These are phyloP conservation scores for Moesziomyces aphidis DNA, from an alignment of 1,284 basidiomycete genomes.

Conservation along the genomic window DNA sequence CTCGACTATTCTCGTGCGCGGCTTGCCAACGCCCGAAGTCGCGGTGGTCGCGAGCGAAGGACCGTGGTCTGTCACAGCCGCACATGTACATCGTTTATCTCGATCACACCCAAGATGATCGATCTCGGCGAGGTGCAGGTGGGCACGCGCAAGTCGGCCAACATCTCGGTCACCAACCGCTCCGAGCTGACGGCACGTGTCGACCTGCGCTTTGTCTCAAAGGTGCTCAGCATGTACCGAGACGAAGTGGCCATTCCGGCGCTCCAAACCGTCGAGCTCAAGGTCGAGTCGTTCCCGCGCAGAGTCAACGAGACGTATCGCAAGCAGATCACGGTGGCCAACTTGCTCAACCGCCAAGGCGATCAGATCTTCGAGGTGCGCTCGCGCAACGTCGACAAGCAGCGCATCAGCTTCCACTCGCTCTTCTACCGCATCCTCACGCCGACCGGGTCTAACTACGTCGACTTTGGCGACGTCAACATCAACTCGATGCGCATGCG, in stretches of 20 bases:
- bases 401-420: slow-evolving; percentile 71
- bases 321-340: slow-evolving; percentile 71
- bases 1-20: slow-evolving; percentile 69
- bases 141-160: slow-evolving; percentile 69
- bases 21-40: slow-evolving; percentile 54
- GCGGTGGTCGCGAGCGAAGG: slow-evolving; percentile 66
- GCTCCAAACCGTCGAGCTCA: slow-evolving; percentile 70
- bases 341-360: slow-evolving; percentile 66
- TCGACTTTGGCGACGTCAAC: slow-evolving; percentile 72
- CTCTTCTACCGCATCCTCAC: slow-evolving; percentile 72
- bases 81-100: slow-evolving; percentile 71
- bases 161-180: slow-evolving; percentile 69
- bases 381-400: slow-evolving; percentile 70
- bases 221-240: slow-evolving; percentile 71
- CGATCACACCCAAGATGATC: slow-evolving; percentile 68
- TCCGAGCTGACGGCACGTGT: slow-evolving; percentile 70
- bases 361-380: slow-evolving; percentile 71
- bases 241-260: slow-evolving; percentile 71
- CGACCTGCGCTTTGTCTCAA: slow-evolving; percentile 71
- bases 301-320: slow-evolving; percentile 71
- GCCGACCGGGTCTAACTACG: slow-evolving; percentile 71
- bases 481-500: slow-evolving; percentile 70
- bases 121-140: slow-evolving; percentile 72
- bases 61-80: slow-evolving; percentile 69
- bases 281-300: slow-evolving; percentile 71